phyloP scores from a whole-genome alignment of 2,329 filamentous ascomycete genomes.

The Fusarium circinatum region DNA sequence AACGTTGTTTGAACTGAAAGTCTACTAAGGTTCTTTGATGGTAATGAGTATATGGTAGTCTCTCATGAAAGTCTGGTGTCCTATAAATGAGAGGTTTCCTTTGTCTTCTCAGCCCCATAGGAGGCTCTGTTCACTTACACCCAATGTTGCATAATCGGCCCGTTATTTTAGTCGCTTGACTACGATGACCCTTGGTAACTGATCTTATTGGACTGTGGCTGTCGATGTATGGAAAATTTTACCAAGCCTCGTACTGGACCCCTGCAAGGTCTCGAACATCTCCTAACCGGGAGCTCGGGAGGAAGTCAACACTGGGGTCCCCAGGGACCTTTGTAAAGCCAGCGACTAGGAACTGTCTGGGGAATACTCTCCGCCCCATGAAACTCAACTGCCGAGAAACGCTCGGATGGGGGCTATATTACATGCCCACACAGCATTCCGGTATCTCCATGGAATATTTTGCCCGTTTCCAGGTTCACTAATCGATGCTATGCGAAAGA shows the following conservation, averaged over 20 bases:
- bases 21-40: not conserved
- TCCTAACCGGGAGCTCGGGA: not conserved
- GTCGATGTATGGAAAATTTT: too few species aligned
- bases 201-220: not conserved
- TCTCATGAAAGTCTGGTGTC: not conserved
- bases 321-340: not conserved
- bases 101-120: not conserved
- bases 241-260: not conserved
- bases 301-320: not conserved
- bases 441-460: not conserved
- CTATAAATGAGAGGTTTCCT: not conserved
- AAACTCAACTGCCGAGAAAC: not conserved
- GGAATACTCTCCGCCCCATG: not conserved
- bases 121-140: not conserved
- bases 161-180: not conserved
- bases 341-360: too few species aligned
- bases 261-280: not conserved
- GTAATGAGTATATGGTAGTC: accelerated
- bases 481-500: not conserved
- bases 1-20: not conserved
- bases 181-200: not conserved
- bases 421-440: not conserved
- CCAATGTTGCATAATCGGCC: not conserved
- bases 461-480: not conserved
- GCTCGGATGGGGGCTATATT: not conserved